Base-by-base conservation (phyloP, 768 basidiomycete genomes). In the Pisolithus tinctorius region DNA sequence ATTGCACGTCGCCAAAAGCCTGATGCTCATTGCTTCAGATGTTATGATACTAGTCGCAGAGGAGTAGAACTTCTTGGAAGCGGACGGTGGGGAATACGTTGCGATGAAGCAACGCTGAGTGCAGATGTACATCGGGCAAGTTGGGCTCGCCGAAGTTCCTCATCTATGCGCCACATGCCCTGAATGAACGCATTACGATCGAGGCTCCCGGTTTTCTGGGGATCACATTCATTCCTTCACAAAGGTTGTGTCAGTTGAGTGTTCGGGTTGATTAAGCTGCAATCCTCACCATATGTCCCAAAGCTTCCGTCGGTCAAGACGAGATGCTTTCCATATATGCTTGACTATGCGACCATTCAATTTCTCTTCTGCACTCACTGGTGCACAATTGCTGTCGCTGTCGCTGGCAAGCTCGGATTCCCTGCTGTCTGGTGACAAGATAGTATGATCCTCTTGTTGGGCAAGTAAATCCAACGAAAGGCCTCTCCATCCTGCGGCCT, bases 131-230 rank as follows among this genome's bases (percentile, higher is more conserved):
- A 64, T 37, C 57, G 59, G n/a, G 57, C 67, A 29, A 71, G 55
- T 42, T 84, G 79, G 5, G 77, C 74, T 43, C 80, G 76, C n/a
- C 84, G 73, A 11, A 91, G 78, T 57, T 89, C 88, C 65, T 88
- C 86, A 66, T 92, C 88, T 27, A 92, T 86, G 36, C 82, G 80
- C 88, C 88, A 90, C 86, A 90, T 89, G 47, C 87, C 89, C 55
- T 75, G 78, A 38, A 82, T 77, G 57, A 92, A 92, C 16, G 71
- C 71, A 16, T 86, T 84, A 4, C 80, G 70, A 55, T 81, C 78
- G 10, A 92, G 71, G n/a, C 72, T 72, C 3, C 86, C 87, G 29
- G 66, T 70, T 4, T 69, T 63, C 3, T 66, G 65, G 3, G 76
- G 66, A 64, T 90, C 87, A 57, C 83, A 88, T 60, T 88, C 87